Evolutionary conservation across 345 rosid species (phyloP).

Genomic region (Aethionema arabicum): DNA sequence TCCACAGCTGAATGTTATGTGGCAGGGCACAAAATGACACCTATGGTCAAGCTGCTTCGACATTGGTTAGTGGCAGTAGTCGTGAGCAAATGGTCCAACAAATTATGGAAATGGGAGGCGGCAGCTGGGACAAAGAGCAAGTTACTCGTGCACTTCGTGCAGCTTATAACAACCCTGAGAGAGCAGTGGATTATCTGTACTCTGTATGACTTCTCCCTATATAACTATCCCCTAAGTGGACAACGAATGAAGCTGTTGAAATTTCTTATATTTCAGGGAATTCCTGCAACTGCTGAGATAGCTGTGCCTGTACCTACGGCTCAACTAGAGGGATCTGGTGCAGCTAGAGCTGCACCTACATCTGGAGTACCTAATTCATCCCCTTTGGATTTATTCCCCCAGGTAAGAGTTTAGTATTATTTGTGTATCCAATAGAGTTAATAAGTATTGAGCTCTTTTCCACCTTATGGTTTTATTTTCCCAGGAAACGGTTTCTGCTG

Average conservation of each 20-base stretch:
- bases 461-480: constrained; percentile 21
- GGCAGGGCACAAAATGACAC: constrained; percentile 65
- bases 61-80: constrained; percentile 67
- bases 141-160: constrained; percentile 95
- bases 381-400: constrained; percentile 95
- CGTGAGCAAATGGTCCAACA: constrained; percentile 79
- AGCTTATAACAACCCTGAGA: constrained; percentile 95
- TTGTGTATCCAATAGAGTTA: constrained; percentile 9
- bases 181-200: constrained; percentile 97
- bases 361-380: constrained; percentile 91
- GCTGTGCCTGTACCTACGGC: constrained; percentile 58
- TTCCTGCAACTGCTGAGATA: constrained; percentile 81
- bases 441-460: constrained; percentile 15
- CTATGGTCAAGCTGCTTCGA: constrained; percentile 87
- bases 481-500: constrained; percentile 71
- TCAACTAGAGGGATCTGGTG: constrained; percentile 57
- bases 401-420: constrained; percentile 47
- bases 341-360: constrained; percentile 47
- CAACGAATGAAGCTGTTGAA: constrained; percentile 28
- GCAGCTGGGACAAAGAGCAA: constrained; percentile 93
- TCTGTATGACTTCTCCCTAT: constrained; percentile 50
- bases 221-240: constrained; percentile 4
- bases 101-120: constrained; percentile 95
- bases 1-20: constrained; percentile 27
- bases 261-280: constrained; percentile 57